Base-by-base conservation (phyloP, 495 filamentous ascomycete genomes). In the Gamarada debralockiae region DNA sequence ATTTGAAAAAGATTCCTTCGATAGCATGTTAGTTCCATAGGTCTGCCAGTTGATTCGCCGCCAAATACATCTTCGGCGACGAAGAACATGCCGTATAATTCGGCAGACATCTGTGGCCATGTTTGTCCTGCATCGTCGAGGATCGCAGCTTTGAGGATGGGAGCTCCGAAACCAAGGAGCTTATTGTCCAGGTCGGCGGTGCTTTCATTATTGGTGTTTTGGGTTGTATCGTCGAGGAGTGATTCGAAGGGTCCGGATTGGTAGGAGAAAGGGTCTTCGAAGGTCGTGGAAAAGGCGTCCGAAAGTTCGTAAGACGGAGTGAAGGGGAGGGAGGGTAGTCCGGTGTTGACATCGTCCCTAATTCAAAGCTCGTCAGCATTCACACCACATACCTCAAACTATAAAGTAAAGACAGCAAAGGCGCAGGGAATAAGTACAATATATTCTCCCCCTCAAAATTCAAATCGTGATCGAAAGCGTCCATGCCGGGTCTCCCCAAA, bases 1-100 rank as follows among this genome's bases (percentile, higher is more conserved):
- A 92, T 91, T 66, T 95, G 89, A 70, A 93, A 95, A 15, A 95
- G 69, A 59, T 96, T 96, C 17, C 91, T 78, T 33, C 91, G 85
- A 62, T 96, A 96, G 69, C 91, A 96, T 0, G 90, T 96, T 60
- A 96, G 66, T 70, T 96, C 91, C 17, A 86, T 81, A 1, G 90
- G 86, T 7, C 85, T 73, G 71, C 71, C 67, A 6, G 65, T 67
- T 43, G 67, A 64, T 50, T 72, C 71, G 21, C 64, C 70, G 31
- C 70, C 71, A 60, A 77, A 81, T 6, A 81, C 78, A 48, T 78
- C 76, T 60, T 96, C 91, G 44, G 91, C 90, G 5, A 96, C 79
- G 62, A 93, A 95, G 72, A 96, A 96, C 89, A 95, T 95, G 71
- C 91, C 91, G 63, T 93, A 89, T 25, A 96, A 70, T 67, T 95